Evolutionary conservation across 2,329 filamentous ascomycete species (phyloP).

Genomic region (Pseudocercospora fijiensis): DNA sequence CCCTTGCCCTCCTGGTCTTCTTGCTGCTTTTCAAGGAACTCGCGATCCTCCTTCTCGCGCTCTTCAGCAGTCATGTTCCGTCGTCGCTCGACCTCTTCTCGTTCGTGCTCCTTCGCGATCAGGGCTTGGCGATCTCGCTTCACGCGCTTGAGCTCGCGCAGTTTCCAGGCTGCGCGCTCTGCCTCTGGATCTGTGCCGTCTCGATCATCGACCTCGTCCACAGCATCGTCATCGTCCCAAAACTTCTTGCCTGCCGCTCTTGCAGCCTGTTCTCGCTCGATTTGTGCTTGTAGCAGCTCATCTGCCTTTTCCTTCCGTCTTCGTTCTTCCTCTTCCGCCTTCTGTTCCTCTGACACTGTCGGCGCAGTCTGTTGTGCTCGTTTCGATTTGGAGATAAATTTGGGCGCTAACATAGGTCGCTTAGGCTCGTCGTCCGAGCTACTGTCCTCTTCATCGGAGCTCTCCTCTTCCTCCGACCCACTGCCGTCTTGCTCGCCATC

Average conservation of each 20-base stretch:
- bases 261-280: slow-evolving; percentile 76
- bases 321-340: slow-evolving; percentile 52
- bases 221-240: slow-evolving; percentile 73
- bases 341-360: slow-evolving; percentile 41
- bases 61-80: slow-evolving; percentile 85
- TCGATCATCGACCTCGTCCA: slow-evolving; percentile 80
- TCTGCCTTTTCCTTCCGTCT: slow-evolving; percentile 71
- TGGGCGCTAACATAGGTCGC: slow-evolving; percentile 61
- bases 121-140: slow-evolving; percentile 75
- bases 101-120: slow-evolving; percentile 79
- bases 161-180: slow-evolving; percentile 88
- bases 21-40: slow-evolving; percentile 72
- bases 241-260: slow-evolving; percentile 74
- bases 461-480: slow-evolving; percentile 44
- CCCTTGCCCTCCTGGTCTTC: slow-evolving; percentile 72
- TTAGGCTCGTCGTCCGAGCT: slow-evolving; percentile 59
- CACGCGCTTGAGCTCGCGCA: slow-evolving; percentile 84
- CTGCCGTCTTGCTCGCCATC: slow-evolving; percentile 40
- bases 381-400: slow-evolving; percentile 65
- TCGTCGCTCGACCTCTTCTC: slow-evolving; percentile 84
- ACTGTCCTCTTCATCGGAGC: slow-evolving; percentile 58
- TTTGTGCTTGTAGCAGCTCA: slow-evolving; percentile 81
- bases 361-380: slow-evolving; percentile 46
- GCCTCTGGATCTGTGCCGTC: slow-evolving; percentile 84
- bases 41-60: slow-evolving; percentile 78